phyloP scores from a whole-genome alignment of 2,329 filamentous ascomycete genomes.

The Aspergillus fructus region DNA sequence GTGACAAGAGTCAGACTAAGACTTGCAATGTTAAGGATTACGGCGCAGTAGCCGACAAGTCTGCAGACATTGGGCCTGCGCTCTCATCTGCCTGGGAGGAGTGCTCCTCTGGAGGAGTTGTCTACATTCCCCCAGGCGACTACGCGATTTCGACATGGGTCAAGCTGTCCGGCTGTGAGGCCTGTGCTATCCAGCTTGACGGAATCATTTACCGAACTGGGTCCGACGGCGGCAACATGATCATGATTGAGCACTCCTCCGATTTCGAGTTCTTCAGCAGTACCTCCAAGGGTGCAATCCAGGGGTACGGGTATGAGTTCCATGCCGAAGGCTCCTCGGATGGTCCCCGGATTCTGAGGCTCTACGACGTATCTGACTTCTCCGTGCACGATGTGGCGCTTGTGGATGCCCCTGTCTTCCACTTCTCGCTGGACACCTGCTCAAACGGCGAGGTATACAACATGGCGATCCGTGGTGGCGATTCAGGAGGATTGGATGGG shows the following conservation, averaged over 20 bases:
- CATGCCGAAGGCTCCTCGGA: conserved; percentile 41
- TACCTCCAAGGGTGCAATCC: conserved; percentile 52
- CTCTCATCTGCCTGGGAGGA: conserved; percentile 50
- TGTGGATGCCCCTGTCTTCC: conserved; percentile 52
- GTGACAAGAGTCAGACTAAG: conserved; percentile 14
- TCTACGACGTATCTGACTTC: conserved; percentile 48
- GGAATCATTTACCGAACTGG: conserved; percentile 55
- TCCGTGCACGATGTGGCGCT: conserved; percentile 52
- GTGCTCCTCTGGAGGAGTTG: conserved; percentile 52
- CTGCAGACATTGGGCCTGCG: conserved; percentile 52
- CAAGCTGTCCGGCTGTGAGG: conserved; percentile 47
- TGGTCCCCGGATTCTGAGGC: conserved; percentile 48
- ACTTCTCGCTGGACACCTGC: conserved; percentile 53
- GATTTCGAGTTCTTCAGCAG: conserved; percentile 58
- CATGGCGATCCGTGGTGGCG: conserved; percentile 54
- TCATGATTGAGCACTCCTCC: conserved; percentile 49
- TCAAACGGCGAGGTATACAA: conserved; percentile 56
- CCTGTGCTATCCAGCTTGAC: conserved; percentile 54
- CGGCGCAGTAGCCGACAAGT: conserved; percentile 52
- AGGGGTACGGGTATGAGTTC: conserved; percentile 53
- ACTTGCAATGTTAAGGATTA: conserved; percentile 55
- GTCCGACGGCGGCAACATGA: conserved; percentile 53
- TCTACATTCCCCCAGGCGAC: conserved; percentile 51
- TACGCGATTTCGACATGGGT: conserved; percentile 54
- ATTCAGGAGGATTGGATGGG: conserved; percentile 56